Evolutionary conservation across 192 early-diverging fungal genomes (phyloP).

Genomic region (Diversispora eburnea): DNA sequence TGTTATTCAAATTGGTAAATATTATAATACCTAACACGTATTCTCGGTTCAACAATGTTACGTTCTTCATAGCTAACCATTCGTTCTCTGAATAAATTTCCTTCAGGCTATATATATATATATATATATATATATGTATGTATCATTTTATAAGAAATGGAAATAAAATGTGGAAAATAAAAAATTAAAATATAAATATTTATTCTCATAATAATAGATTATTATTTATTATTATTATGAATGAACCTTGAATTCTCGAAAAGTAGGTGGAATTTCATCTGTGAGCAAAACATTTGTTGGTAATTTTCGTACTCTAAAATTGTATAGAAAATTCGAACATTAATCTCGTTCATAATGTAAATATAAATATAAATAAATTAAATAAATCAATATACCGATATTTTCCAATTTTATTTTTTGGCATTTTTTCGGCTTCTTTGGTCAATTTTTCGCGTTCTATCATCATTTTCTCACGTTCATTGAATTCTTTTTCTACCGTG

Average conservation of each 20-base stretch:
- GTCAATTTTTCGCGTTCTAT: conserved; percentile 32
- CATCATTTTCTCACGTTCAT: conserved; percentile 34
- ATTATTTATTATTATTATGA: neutral
- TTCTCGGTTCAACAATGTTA: conserved; percentile 53
- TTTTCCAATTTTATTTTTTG: conserved; percentile 40
- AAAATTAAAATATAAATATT: conserved; percentile 25
- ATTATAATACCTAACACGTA: conserved; percentile 37
- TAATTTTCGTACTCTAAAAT: conserved; percentile 30
- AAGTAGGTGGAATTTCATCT: neutral
- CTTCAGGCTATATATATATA: conserved; percentile 50
- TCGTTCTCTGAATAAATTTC: conserved; percentile 54
- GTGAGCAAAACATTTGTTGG: conserved; percentile 42
- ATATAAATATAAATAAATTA: conserved; percentile 21
- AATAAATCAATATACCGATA: conserved; percentile 33
- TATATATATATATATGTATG: no score
- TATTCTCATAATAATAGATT: neutral
- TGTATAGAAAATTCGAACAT: neutral
- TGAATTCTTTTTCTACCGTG: conserved; percentile 39
- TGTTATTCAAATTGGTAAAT: no score
- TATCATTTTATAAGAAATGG: no score
- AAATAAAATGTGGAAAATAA: conserved; percentile 29
- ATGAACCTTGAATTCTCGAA: conserved; percentile 15
- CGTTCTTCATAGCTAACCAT: conserved; percentile 52
- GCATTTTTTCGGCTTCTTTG: conserved; percentile 37
- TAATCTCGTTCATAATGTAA: neutral